Evolutionary conservation across 2,329 filamentous ascomycete species (phyloP).

Genomic region (Exophiala xenobiotica): DNA sequence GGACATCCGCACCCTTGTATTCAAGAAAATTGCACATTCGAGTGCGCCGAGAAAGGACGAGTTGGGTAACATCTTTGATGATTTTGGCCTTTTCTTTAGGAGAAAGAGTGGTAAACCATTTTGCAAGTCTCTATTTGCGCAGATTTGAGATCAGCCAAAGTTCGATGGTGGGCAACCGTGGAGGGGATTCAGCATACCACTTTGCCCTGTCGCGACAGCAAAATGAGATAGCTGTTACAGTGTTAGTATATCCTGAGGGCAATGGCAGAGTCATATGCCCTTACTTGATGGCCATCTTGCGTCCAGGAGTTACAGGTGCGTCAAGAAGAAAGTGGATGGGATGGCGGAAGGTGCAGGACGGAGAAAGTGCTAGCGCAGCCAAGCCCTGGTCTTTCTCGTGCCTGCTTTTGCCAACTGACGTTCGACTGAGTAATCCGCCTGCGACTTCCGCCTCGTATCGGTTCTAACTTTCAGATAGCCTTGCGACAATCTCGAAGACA

Average conservation of each 20-base stretch:
- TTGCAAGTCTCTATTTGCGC: conserved; percentile 77
- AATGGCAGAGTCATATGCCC: conserved; percentile 21
- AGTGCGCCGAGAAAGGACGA: conserved; percentile 90
- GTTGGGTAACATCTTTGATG: conserved; percentile 98
- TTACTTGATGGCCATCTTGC: conserved; percentile 57
- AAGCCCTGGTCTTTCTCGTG: no score
- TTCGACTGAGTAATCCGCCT: not conserved
- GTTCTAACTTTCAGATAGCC: no score
- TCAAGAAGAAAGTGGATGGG: not conserved
- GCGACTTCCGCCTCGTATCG: not conserved
- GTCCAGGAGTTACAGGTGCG: not conserved
- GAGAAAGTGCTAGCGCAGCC: no score
- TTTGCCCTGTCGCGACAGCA: conserved; percentile 98
- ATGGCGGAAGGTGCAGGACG: not conserved
- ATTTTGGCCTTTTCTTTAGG: conserved; percentile 99
- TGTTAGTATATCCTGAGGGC: conserved; percentile 13
- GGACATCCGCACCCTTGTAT: conserved; percentile 74
- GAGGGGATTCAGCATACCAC: conserved; percentile 67
- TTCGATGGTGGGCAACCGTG: conserved; percentile 39
- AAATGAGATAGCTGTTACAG: conserved; percentile 78
- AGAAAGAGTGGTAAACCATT: conserved; percentile 98
- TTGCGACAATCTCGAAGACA: no score
- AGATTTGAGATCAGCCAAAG: conserved; percentile 32
- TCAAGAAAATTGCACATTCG: conserved; percentile 99
- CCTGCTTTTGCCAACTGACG: no score